These are phyloP conservation scores for Barnettozyma hawaiiensis DNA, from an alignment of 1,139 yeast genomes.

Conservation along the genomic window DNA sequence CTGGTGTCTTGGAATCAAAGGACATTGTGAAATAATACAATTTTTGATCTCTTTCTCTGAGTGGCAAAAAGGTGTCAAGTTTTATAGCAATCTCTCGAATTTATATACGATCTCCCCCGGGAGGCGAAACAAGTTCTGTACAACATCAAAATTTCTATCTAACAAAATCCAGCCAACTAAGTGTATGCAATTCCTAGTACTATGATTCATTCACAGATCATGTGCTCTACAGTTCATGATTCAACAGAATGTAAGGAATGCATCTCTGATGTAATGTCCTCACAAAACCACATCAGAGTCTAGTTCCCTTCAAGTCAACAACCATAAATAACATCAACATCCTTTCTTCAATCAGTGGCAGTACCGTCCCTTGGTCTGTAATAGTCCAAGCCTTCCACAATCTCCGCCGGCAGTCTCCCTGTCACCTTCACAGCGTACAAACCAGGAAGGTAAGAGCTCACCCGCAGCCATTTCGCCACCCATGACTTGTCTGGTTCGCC, in stretches of 20 bases:
- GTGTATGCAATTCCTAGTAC: too few relatives aligned
- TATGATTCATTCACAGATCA: too few relatives aligned
- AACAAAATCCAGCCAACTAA: too few relatives aligned
- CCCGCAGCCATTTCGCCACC: conserved; percentile 97
- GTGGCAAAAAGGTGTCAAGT: neutral
- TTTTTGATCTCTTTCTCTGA: neutral
- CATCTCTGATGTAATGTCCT: too few relatives aligned
- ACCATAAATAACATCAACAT: too few relatives aligned
- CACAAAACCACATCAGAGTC: too few relatives aligned
- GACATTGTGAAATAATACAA: neutral
- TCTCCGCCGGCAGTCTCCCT: conserved; percentile 87
- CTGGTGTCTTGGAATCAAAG: neutral
- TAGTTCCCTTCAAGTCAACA: neutral
- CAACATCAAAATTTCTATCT: neutral
- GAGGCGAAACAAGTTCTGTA: neutral
- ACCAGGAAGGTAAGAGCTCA: conserved; percentile 86
- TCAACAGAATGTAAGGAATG: neutral
- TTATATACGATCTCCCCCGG: neutral
- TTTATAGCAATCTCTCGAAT: neutral
- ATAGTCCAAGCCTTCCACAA: conserved; percentile 64
- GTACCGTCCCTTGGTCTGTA: conserved; percentile 97
- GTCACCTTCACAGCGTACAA: conserved; percentile 89
- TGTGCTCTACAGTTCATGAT: neutral
- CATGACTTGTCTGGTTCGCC: conserved; percentile 85
- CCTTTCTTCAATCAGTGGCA: conserved; percentile 59